These are phyloP conservation scores for Aspergillus funiculosus DNA, from an alignment of 495 filamentous ascomycete genomes.

Conservation along the genomic window DNA sequence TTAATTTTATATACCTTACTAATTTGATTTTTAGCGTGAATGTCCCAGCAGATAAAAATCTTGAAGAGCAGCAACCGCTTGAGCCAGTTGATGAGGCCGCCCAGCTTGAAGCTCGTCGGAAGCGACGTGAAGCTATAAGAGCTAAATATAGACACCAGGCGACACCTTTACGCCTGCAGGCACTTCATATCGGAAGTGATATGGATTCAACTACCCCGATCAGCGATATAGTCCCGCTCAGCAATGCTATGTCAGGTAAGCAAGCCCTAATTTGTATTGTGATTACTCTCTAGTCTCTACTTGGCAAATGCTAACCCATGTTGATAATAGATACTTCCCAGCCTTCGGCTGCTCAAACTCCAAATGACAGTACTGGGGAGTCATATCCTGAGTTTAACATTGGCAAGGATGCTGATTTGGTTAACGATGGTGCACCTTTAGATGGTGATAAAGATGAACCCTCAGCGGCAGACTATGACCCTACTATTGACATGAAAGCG, in stretches of 20 bases:
- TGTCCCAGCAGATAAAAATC: slow-evolving; percentile 11
- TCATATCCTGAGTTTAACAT: slow-evolving; percentile 52
- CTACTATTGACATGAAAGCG: slow-evolving; percentile 86
- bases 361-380: slow-evolving; percentile 42
- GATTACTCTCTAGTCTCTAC: not conserved
- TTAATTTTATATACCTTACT: not conserved
- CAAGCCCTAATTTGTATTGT: not conserved
- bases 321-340: slow-evolving; percentile 17
- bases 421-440: slow-evolving; percentile 51
- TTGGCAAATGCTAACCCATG: no score
- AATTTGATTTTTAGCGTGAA: slow-evolving; percentile 13
- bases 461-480: slow-evolving; percentile 94
- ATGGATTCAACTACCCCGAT: slow-evolving; percentile 51
- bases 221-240: slow-evolving; percentile 32
- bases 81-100: slow-evolving; percentile 67
- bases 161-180: slow-evolving; percentile 71
- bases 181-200: slow-evolving; percentile 58
- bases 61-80: slow-evolving; percentile 28
- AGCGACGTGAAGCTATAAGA: slow-evolving; percentile 79
- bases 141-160: slow-evolving; percentile 71
- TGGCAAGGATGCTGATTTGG: slow-evolving; percentile 58
- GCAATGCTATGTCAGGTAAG: slow-evolving; percentile 28
- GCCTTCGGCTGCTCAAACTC: slow-evolving; percentile 39
- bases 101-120: slow-evolving; percentile 79
- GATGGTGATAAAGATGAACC: slow-evolving; percentile 65